Percentiles rank a stretch among this genome's conserved stretches.
Conservation (phyloP, 2,329 filamentous ascomycete species). For the Fusarium sp. region DNA sequence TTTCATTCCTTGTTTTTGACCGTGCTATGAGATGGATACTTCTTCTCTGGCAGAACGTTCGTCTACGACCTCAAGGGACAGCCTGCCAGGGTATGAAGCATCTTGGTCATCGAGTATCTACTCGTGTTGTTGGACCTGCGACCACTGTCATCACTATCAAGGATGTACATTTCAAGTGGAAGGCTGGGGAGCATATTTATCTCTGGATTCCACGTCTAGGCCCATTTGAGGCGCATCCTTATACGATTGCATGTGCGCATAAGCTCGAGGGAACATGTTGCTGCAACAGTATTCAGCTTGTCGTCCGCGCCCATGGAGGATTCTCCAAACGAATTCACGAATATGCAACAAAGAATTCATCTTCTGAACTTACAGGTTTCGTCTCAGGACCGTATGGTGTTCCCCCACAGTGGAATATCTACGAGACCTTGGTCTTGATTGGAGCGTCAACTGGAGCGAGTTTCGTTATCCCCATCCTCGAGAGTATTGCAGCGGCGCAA, state of each 20-base stretch:
- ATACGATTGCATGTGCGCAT: constrained; percentile 70
- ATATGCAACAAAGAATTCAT: constrained; percentile 56
- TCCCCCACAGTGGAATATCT: constrained; percentile 67
- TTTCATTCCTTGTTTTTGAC: constrained; percentile 73
- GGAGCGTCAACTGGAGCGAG: constrained; percentile 73
- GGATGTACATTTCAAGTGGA: constrained; percentile 69
- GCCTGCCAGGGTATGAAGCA: constrained; percentile 61
- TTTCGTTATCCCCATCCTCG: constrained; percentile 70
- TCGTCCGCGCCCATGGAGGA: constrained; percentile 66
- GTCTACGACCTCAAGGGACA: constrained; percentile 55
- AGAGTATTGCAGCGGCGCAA: constrained; percentile 61
- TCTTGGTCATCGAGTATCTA: constrained; percentile 65
- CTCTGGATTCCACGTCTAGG: constrained; percentile 69
- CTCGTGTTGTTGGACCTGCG: constrained; percentile 61
- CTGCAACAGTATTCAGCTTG: constrained; percentile 70
- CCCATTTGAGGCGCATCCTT: constrained; percentile 68
- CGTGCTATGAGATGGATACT: constrained; percentile 64
- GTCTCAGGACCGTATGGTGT: constrained; percentile 68
- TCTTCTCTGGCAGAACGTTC: constrained; percentile 66
- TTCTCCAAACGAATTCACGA: constrained; percentile 67
- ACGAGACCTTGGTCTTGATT: constrained; percentile 69
- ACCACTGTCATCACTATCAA: constrained; percentile 71
- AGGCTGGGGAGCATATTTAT: constrained; percentile 70
- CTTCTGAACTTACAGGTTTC: constrained; percentile 54
- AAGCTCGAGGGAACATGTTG: constrained; percentile 63